Base-by-base conservation (phyloP, 495 filamentous ascomycete species). In the Penicillium goetzii region DNA sequence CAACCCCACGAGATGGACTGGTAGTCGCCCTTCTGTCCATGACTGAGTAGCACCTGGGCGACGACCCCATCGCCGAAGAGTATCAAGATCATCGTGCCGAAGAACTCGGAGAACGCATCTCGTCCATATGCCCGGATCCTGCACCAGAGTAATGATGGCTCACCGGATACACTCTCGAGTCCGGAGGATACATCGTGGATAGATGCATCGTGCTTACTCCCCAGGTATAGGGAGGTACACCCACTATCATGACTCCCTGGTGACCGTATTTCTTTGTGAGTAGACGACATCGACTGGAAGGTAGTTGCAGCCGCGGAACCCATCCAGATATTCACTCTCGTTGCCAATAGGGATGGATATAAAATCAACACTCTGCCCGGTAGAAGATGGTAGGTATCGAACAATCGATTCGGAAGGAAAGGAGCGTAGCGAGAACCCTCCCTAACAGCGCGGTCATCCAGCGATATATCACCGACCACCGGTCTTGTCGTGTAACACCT, bases 1-100 rank as follows among this genome's bases (percentile, higher is more conserved):
- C 86, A 88, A 11, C 83, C 82, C 86, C 86, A 88, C 4, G 81
- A 82, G 51, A 88, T 86, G 1, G 82, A 85, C 63, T 88, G 84
- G 65, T 88, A 88, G 55, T 78, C 66, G 3, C 86, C 85, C 58
- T 78, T 84, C 34, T 83, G 68, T 21, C 68, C 72, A 62, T 68
- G 71, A 59, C 82, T 85, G 30, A 89, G 78, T 0, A 82, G 62
- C 0, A 88, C 86, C 62, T 88, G 86, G 0, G 86, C 86, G 30
- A 89, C 82, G 33, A 74, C 78, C 2, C 86, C 88, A 62, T 89
- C 78, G 30, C 88, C 88, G 70, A 89, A 89, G 25, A 89, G 72
- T 56, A 89, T 76, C 61, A 89, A 54, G 21, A 88, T 85, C 79
- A 88, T 83, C 0, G 82, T 85, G 2, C 88, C 88, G 54, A 86